Evolutionary conservation across 2,329 filamentous ascomycete species (phyloP).

Genomic region (Trichoderma afroharzianum): DNA sequence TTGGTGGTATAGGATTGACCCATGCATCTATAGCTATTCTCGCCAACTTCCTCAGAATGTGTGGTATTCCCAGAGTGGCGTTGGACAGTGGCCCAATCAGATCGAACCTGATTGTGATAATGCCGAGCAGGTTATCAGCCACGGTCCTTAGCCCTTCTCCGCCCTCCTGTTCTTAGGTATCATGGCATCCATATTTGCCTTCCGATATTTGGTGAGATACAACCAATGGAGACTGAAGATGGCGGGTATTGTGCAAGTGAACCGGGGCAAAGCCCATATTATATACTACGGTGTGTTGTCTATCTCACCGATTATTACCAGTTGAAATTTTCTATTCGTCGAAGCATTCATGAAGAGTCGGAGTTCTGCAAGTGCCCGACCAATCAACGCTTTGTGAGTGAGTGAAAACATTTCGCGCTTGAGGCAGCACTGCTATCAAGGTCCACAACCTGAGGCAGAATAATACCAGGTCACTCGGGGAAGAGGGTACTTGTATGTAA

Average conservation of each 20-base stretch:
- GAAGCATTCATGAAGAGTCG: neutral
- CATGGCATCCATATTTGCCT: neutral
- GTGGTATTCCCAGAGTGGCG: neutral
- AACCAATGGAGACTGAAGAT: neutral
- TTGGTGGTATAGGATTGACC: neutral
- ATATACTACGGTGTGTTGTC: neutral
- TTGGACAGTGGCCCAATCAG: neutral
- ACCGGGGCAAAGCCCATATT: neutral
- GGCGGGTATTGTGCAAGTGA: neutral
- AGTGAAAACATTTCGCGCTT: neutral
- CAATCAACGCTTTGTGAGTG: neutral
- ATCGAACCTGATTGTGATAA: neutral
- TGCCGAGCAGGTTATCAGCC: neutral
- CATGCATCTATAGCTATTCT: neutral
- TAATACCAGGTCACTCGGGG: neutral
- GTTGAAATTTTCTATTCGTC: neutral
- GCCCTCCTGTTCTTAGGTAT: neutral
- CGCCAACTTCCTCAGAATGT: neutral
- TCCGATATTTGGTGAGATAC: neutral
- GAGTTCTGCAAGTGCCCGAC: neutral
- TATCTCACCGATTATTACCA: neutral
- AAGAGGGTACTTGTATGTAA: neutral
- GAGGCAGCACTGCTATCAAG: neutral
- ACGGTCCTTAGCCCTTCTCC: neutral
- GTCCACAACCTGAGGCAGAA: conserved; percentile 2